Base-by-base conservation (phyloP, 148 eudicot species). In the Chenopodium album region DNA sequence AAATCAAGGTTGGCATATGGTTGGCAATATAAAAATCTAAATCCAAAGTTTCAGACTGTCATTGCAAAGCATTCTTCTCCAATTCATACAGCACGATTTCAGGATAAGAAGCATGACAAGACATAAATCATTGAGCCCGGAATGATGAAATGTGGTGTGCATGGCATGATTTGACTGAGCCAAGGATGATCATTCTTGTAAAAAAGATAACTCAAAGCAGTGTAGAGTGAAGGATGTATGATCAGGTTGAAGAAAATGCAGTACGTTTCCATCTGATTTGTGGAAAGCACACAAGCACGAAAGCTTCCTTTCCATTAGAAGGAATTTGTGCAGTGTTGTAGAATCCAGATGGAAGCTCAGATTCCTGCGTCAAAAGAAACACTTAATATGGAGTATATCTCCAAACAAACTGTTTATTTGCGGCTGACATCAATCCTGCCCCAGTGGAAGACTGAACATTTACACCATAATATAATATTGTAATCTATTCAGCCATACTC, bases 341-440 rank as follows among this genome's bases (percentile, higher is more conserved):
- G 83, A 88, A 87, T 89, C 91, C 91, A 88, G 88, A 91, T 85
- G 92, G 91, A 92, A 93, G 93, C 90, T 90, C 97, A 89, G 66
- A 88, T 87, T 92, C 98, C 97, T 95, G 99, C 97, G 93, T 88
- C 89, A 95, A 95, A 94, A 89, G 86, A 91, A 92, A 90, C 84
- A 88, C 92, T 95, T 91, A 91, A 91, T 82, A 88, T 76, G 86
- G 87, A 89, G 85, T 60, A 85, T 86, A 87, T 77, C 87, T 84
- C 82, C 78, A 81, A 87, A 76, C 74, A 88, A 89, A 84, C 65
- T 85, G 81, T 63, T 79, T 74, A 79, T 62, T 50, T 79, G 14
- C 41, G 71, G 73, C 28, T 56, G 64, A 66, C 84, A 78, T 50
- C 59, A 81, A 60, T 54, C 68, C 17, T 46, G 76, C 78, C 64